phyloP scores from a whole-genome alignment of 495 filamentous ascomycete genomes.

The Rostrohypoxylon terebratum region DNA sequence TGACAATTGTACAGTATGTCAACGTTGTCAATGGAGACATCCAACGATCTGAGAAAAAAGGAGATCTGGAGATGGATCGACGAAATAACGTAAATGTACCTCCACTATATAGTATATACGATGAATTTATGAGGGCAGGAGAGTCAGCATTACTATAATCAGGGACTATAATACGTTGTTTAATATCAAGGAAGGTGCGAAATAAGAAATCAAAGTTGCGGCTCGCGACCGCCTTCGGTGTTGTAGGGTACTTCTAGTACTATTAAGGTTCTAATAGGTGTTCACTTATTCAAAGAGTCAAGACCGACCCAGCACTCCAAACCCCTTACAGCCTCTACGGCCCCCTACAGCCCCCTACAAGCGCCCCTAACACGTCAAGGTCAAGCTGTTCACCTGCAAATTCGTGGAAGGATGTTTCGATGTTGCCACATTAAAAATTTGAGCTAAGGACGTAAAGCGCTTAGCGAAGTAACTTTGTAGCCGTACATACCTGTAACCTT shows the following conservation, averaged over 20 bases:
- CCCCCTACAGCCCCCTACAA: no score
- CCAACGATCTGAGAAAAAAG: background rate
- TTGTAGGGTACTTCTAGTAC: background rate
- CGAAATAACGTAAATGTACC: conserved; percentile 5
- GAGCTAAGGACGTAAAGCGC: conserved; percentile 34
- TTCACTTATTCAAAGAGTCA: background rate
- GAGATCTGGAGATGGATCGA: background rate
- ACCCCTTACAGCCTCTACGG: no score
- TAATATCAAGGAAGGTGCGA: conserved; percentile 4
- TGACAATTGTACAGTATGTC: no score
- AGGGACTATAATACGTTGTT: background rate
- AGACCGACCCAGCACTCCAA: background rate
- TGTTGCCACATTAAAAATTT: conserved; percentile 35
- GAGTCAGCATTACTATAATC: background rate
- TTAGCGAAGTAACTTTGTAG: conserved; percentile 29
- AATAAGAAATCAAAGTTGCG: conserved; percentile 9
- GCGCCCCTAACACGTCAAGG: no score
- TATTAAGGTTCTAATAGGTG: background rate
- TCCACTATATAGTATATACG: no score
- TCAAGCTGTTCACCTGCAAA: conserved; percentile 9
- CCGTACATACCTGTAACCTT: conserved; percentile 19
- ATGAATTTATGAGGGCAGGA: background rate
- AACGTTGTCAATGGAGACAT: background rate
- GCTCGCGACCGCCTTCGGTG: conserved; percentile 27
- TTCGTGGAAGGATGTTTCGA: no score